Conservation (phyloP, 257 asterid species). For the Asclepias syriaca region DNA sequence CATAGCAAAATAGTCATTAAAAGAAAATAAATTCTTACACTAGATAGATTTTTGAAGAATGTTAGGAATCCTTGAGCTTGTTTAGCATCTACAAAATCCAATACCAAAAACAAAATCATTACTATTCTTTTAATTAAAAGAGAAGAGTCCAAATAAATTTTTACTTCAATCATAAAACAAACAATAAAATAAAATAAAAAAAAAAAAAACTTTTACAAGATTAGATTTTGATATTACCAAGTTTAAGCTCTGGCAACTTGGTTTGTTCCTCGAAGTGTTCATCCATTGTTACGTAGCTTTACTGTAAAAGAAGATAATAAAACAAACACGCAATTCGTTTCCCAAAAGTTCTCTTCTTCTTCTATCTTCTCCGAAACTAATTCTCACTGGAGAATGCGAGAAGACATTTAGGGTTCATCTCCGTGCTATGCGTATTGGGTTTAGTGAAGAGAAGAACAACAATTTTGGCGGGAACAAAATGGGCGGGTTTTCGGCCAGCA, state of each 20-base stretch:
- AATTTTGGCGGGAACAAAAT: slow-evolving; percentile 5
- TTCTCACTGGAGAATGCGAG: neutral
- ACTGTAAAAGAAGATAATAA: neutral
- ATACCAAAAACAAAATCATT: slow-evolving; percentile 9
- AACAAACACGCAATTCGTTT: neutral
- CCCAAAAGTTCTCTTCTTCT: neutral
- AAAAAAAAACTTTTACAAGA: neutral
- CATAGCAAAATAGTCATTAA: neutral
- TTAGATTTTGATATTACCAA: slow-evolving; percentile 48
- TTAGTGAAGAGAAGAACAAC: neutral
- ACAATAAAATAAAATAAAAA: no score
- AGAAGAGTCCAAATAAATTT: neutral
- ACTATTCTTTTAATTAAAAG: neutral
- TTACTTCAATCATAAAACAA: neutral
- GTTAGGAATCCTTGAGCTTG: slow-evolving; percentile 98
- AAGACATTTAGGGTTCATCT: neutral
- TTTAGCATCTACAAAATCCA: slow-evolving; percentile 58
- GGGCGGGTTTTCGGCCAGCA: slow-evolving; percentile 1
- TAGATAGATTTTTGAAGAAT: slow-evolving; percentile 72
- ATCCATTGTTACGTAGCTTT: slow-evolving; percentile 31
- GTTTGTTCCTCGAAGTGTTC: slow-evolving; percentile 49
- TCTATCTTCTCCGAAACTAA: neutral
- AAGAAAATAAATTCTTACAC: slow-evolving; percentile 31
- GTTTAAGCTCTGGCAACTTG: slow-evolving; percentile 88
- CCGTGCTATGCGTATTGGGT: neutral